Evolutionary conservation across 352 stramenopile species (phyloP).

Genomic region (Pythium guiyangense): DNA sequence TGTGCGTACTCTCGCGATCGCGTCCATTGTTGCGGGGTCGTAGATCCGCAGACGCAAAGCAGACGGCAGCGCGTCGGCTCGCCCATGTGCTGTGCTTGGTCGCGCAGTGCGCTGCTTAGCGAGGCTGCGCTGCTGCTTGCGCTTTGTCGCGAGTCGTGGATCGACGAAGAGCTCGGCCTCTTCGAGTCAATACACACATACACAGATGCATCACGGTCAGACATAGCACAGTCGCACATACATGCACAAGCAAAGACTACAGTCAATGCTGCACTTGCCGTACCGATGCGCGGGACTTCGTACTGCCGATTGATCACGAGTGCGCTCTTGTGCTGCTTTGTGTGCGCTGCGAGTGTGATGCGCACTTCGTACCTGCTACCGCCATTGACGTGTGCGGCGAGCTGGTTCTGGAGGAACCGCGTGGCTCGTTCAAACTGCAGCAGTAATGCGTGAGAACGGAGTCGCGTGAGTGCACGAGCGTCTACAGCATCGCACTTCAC

Average conservation of each 20-base stretch:
- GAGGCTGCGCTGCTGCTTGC: conserved; percentile 3
- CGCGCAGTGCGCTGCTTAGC: conserved; percentile 1
- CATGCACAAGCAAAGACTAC: background rate
- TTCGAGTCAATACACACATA: conserved; percentile 1
- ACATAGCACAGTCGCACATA: background rate
- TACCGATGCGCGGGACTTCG: conserved; percentile 52
- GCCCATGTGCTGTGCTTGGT: conserved; percentile 10
- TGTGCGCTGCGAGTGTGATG: conserved; percentile 17
- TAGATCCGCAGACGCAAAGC: conserved; percentile 35
- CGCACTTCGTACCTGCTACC: conserved; percentile 42
- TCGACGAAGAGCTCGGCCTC: conserved; percentile 53
- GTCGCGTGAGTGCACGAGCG: no score
- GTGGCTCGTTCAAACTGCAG: conserved; percentile 49
- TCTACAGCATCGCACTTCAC: background rate
- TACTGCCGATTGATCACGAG: conserved; percentile 58
- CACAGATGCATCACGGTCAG: no score
- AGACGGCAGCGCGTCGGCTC: background rate
- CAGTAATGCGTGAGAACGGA: background rate
- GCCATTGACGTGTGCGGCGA: conserved; percentile 15
- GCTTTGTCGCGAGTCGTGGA: conserved; percentile 18
- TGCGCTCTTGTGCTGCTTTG: conserved; percentile 19
- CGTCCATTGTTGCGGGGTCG: conserved; percentile 30
- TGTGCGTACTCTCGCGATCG: conserved; percentile 29
- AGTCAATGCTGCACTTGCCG: background rate
- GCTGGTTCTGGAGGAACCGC: conserved; percentile 29